These are phyloP conservation scores for barrel medic (Medicago truncatula) DNA, from an alignment of 306 rosid genomes.

Conservation along the genomic window DNA sequence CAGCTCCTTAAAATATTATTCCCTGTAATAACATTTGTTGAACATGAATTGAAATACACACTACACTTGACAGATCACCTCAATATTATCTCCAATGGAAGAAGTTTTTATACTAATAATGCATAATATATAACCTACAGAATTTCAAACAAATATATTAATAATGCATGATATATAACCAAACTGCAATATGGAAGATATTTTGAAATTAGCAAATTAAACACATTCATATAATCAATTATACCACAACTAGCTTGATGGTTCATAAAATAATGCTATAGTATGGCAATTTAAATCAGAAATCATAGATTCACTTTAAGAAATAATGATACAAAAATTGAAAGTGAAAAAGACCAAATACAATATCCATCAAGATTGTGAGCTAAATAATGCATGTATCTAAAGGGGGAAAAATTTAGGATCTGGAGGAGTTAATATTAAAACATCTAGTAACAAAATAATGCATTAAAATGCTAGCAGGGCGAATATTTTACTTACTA, in stretches of 20 bases:
- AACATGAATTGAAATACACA: not conserved
- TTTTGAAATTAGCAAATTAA: not conserved
- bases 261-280: not conserved
- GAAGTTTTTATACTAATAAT: not conserved
- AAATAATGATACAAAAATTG: not conserved
- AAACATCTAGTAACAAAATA: no score
- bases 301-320: not conserved
- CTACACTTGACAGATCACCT: not conserved
- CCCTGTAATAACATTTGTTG: not conserved
- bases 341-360: slow-evolving; percentile 4
- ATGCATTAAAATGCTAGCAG: no score
- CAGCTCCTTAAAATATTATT: no score
- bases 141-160: not conserved
- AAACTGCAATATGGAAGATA: not conserved
- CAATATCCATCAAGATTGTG: not conserved
- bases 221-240: not conserved
- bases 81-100: not conserved
- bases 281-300: slow-evolving; percentile 13
- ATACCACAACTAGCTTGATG: slow-evolving; percentile 2
- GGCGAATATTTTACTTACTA: no score
- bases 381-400: no score
- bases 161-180: not conserved
- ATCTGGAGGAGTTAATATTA: no score
- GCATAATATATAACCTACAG: not conserved
- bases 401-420: no score